Conservation (phyloP, 1,139 yeast species). For the Pichia sp. region DNA sequence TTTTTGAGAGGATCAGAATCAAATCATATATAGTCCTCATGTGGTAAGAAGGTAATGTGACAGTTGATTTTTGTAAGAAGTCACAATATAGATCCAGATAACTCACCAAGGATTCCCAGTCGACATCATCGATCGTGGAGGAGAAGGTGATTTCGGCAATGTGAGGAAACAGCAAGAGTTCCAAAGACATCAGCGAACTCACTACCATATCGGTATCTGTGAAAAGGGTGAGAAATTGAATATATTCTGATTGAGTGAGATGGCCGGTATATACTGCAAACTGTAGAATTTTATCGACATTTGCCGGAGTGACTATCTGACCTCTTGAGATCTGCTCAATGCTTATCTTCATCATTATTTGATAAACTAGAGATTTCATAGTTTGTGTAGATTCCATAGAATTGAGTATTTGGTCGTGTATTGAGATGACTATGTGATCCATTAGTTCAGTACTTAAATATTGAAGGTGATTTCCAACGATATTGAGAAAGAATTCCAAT, state of each 20-base stretch:
- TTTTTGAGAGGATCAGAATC: background rate
- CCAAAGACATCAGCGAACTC: conserved; percentile 6
- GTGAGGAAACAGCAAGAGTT: background rate
- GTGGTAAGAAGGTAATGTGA: too few relatives aligned
- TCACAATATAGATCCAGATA: too few relatives aligned
- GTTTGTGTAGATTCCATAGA: background rate
- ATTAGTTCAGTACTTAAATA: too few relatives aligned
- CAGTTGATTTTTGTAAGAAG: too few relatives aligned
- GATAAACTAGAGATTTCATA: background rate
- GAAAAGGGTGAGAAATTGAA: too few relatives aligned
- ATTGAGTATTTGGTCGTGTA: conserved; percentile 1
- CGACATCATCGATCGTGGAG: too few relatives aligned
- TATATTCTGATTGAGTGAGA: too few relatives aligned
- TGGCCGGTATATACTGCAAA: background rate
- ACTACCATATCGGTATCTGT: too few relatives aligned
- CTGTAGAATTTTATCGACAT: conserved; percentile 5
- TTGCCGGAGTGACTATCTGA: conserved; percentile 2
- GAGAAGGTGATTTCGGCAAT: background rate
- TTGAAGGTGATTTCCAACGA: too few relatives aligned
- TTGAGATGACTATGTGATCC: too few relatives aligned
- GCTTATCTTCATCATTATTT: background rate
- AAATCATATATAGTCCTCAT: background rate
- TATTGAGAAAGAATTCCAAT: too few relatives aligned
- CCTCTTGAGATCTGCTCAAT: background rate
- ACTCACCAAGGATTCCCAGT: too few relatives aligned